Conservation (phyloP, 331 rosid species). For the Spiraea crenata region DNA sequence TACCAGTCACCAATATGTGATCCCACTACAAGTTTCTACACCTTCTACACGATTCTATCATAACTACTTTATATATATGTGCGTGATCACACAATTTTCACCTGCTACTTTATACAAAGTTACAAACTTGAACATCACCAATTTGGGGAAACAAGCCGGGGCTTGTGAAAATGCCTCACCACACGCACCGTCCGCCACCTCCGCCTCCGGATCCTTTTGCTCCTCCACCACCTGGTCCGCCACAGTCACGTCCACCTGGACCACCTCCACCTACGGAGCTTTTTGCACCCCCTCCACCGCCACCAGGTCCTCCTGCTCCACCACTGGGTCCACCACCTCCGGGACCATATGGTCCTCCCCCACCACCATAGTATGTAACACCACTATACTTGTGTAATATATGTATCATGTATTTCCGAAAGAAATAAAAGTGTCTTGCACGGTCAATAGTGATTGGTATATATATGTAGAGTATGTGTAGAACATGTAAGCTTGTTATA, state of each 20-base stretch:
- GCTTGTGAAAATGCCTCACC: constrained; percentile 21
- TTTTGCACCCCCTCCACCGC: constrained; percentile 12
- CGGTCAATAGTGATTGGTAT: too few species aligned
- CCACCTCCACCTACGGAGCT: constrained; percentile 25
- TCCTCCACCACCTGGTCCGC: neutral
- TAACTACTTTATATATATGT: too few species aligned
- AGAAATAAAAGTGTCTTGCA: neutral
- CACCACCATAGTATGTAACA: neutral
- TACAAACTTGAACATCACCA: too few species aligned
- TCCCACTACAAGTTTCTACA: too few species aligned
- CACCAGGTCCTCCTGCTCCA: constrained; percentile 22
- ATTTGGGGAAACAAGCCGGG: too few species aligned
- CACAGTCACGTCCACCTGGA: constrained; percentile 6
- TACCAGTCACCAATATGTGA: too few species aligned
- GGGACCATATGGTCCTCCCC: constrained; percentile 1
- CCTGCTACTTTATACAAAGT: too few species aligned
- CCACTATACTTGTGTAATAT: neutral
- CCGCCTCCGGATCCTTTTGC: constrained; percentile 23
- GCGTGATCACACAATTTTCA: too few species aligned
- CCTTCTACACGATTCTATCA: too few species aligned
- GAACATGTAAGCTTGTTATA: too few species aligned
- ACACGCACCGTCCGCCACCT: constrained; percentile 29
- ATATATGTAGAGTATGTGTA: too few species aligned
- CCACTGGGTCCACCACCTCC: constrained; percentile 8
- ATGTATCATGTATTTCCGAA: neutral